Evolutionary conservation across 257 asterid genomes (phyloP), one percentile per base, ranked within the genome.

Genomic region (Avicennia marina): DNA sequence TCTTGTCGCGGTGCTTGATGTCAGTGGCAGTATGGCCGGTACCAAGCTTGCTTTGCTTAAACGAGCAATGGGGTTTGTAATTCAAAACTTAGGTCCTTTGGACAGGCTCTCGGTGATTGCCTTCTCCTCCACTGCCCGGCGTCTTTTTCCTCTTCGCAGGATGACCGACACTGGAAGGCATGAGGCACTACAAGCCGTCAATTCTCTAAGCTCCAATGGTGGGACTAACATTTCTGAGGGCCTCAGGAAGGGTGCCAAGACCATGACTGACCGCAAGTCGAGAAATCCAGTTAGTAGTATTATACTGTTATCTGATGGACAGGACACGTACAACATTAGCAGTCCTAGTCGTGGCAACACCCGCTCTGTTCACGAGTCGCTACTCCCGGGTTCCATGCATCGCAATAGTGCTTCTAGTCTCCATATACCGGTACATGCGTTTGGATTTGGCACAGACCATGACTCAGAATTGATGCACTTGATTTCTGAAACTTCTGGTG

Each of bases 11-110:
- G 84, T 91, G 29, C 88, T 91, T 67, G 98, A 91, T 75, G 87
- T 88, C 43, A 91, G 98, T 69, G 98, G 98, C 22, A 91, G 98
- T 78, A 91, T 91, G 98, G 83, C 95, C 2, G 98, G 98, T 46
- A 83, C 94, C 41, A 91, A 91, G 78, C 86, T 91, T 1, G 95
- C 96, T 0, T 64, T 91, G 69, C 83, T 91, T 1, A 91, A 91
- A 72, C 82, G 81, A 41, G 98, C 98, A 6, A 83, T 91, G 96
- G 96, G 96, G 9, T 91, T 88, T 9, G 95, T 91, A 16, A 88
- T 88, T 60, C 95, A 85, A 63, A 78, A 72, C 65, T 64, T 91
- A 13, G 90, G 96, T 17, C 83, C 96, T 22, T 74, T 77, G 0
- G 99, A 93, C 61, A 70, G 99, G 80, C 94, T 93, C 40, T 89